Percentiles rank a stretch among this genome's conserved stretches.
Conservation (phyloP, 495 filamentous ascomycete genomes). For the Penicillium waksmanii region DNA sequence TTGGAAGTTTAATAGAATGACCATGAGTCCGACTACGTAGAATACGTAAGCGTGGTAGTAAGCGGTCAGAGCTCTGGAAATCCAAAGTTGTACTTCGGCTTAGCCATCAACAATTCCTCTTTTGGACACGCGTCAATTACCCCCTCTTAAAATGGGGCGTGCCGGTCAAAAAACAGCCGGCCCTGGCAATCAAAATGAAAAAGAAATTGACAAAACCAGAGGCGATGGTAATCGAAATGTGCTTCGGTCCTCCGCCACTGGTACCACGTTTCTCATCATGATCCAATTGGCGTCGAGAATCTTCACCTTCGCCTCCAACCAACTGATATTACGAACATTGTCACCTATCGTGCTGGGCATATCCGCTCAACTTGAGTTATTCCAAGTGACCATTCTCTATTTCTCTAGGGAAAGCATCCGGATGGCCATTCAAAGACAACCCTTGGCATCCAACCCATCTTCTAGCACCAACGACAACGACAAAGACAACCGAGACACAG, state of each 20-base stretch:
- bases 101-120: conserved; percentile 2
- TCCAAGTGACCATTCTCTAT: conserved; percentile 83
- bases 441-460: conserved; percentile 30
- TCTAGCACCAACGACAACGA: conserved; percentile 8
- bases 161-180: neutral
- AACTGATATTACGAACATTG: conserved; percentile 81
- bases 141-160: neutral
- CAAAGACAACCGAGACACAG: conserved; percentile 16
- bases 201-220: too few species aligned
- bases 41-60: conserved; percentile 4
- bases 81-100: neutral
- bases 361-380: conserved; percentile 88
- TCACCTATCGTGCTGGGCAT: conserved; percentile 83
- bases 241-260: conserved; percentile 57
- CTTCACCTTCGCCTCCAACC: conserved; percentile 89
- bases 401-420: conserved; percentile 89
- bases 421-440: conserved; percentile 81
- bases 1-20: neutral
- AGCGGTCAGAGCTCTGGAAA: neutral
- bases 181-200: neutral
- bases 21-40: neutral
- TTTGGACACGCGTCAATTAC: conserved; percentile 4
- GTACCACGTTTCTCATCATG: conserved; percentile 82
- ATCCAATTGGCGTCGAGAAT: conserved; percentile 82
- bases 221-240: conserved; percentile 16